These are phyloP conservation scores for Clavispora carvajalis DNA, from an alignment of 805 yeast genomes.

Conservation along the genomic window DNA sequence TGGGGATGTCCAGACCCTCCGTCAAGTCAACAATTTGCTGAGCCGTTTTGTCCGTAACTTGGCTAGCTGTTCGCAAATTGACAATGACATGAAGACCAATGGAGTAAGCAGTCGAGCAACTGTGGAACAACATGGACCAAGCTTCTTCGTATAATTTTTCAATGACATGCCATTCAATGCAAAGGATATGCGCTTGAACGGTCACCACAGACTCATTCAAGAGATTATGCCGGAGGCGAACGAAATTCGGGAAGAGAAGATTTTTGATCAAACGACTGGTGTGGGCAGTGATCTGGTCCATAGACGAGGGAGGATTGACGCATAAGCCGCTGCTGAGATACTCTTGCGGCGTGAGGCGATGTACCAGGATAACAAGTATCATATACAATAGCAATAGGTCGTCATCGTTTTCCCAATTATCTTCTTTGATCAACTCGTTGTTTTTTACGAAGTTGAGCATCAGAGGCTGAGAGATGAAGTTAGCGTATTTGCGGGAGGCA, in stretches of 20 bases:
- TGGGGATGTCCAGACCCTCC: background rate
- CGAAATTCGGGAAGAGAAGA: slow-evolving; percentile 36
- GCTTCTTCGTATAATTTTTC: slow-evolving; percentile 47
- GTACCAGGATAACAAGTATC: slow-evolving; percentile 38
- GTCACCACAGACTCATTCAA: slow-evolving; percentile 44
- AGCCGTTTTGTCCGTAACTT: slow-evolving; percentile 1
- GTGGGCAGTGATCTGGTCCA: slow-evolving; percentile 17
- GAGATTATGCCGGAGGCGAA: slow-evolving; percentile 42
- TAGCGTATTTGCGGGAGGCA: slow-evolving; percentile 31
- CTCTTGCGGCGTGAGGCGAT: slow-evolving; percentile 30
- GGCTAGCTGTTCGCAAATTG: slow-evolving; percentile 15
- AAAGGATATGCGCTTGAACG: slow-evolving; percentile 44
- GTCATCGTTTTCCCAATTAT: slow-evolving; percentile 45
- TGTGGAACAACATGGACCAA: slow-evolving; percentile 48
- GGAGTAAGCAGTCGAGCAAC: slow-evolving; percentile 46
- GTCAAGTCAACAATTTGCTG: slow-evolving; percentile 1
- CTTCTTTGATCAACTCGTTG: slow-evolving; percentile 25
- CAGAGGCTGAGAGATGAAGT: slow-evolving; percentile 31
- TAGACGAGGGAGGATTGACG: slow-evolving; percentile 5
- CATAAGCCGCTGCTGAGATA: slow-evolving; percentile 10
- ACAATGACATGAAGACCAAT: slow-evolving; percentile 47
- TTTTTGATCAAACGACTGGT: slow-evolving; percentile 15
- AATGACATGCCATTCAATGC: slow-evolving; percentile 46
- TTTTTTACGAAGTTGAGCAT: slow-evolving; percentile 33
- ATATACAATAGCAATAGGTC: slow-evolving; percentile 42